Evolutionary conservation across 1,284 basidiomycete species (phyloP), one percentile per base, ranked within the genome.

Genomic region (Neotropicomus parvogracilis): DNA sequence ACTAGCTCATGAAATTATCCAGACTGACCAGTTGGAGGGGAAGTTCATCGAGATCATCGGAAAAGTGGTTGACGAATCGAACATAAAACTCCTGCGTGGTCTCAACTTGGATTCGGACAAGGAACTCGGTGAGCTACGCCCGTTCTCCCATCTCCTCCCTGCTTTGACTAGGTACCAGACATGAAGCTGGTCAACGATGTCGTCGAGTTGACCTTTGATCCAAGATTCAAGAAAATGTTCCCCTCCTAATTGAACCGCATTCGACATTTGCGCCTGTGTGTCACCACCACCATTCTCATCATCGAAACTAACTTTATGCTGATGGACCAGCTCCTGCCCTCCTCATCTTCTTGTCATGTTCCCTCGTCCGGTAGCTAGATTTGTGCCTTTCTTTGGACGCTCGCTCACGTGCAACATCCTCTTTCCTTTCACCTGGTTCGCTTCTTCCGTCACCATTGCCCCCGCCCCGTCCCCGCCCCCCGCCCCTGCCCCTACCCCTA

Each of bases 11-110:
- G 26, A 40, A 19, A 47, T 42, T 21, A 12, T 6, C n/a, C 36
- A 85, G 81, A 73, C 73, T 46, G 67, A 73, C 35, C 65, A 72
- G 32, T 66, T 84, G 40, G 66, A 67, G 0, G 80, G 80, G 39
- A 70, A 75, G 7, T 92, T 73, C 52, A 72, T 89, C 38, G 91
- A 95, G 66, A 70, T 94, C 45, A 77, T 95, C 36, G 91, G 90
- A 8, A 77, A 66, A 6, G 88, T 86, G 8, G 52, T 74, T 27
- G 77, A 83, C 48, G 72, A 79, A 31, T 73, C 79, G 17, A 80
- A 75, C 0, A 67, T 95, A 49, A 83, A 80, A 57, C 78, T 85
- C 62, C 61, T 83, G 57, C 75, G 73, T 0, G 77, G 75, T 52
- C 75, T 86, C 49, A 77, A 80, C 60, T 62, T 91, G 54, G 87